These are phyloP conservation scores for Podospora tetraspora DNA, from an alignment of 495 filamentous ascomycete genomes.

Conservation along the genomic window DNA sequence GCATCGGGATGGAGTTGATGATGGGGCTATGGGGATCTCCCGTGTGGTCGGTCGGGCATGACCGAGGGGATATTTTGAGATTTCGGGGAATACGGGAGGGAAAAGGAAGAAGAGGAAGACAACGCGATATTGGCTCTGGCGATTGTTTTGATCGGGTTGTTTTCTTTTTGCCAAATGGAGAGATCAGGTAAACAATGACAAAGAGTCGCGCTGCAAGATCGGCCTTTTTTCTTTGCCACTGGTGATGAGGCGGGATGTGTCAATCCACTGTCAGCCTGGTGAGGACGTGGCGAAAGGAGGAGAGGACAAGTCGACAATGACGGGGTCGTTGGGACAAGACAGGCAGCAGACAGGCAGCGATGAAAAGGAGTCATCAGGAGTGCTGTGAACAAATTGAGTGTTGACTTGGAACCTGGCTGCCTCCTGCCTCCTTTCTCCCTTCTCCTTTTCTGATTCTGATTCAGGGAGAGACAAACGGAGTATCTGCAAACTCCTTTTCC, in stretches of 20 bases:
- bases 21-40: neutral
- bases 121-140: neutral
- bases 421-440: neutral
- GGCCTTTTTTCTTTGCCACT: neutral
- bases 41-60: neutral
- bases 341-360: neutral
- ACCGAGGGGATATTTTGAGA: neutral
- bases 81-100: neutral
- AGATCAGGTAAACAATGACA: neutral
- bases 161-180: neutral
- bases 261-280: neutral
- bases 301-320: neutral
- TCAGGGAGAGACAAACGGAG: neutral
- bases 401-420: neutral
- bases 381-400: neutral
- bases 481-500: neutral
- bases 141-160: neutral
- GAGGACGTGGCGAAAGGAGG: slow-evolving; percentile 6
- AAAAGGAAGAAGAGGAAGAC: neutral
- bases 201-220: neutral
- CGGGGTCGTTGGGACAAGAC: neutral
- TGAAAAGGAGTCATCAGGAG: neutral
- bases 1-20: neutral
- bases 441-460: neutral
- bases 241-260: neutral